Conservation (phyloP, 1,284 basidiomycete genomes). For the Calocybe gambosa region DNA sequence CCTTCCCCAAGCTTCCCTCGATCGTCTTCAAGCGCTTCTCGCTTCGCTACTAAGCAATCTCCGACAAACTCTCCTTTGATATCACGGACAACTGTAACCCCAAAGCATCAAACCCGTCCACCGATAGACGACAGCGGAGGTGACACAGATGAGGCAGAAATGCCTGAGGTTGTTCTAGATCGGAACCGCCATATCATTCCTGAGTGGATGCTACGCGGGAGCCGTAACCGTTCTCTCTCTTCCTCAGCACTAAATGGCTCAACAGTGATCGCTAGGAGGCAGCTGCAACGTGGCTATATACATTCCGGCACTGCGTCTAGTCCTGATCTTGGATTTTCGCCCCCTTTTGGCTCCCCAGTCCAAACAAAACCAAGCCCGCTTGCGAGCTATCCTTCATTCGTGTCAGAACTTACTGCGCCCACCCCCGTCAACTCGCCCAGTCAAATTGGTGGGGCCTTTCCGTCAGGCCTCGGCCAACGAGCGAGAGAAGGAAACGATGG, state of each 20-base stretch:
- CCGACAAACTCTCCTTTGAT: constrained; percentile 23
- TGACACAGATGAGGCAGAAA: constrained; percentile 61
- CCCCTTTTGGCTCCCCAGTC: constrained; percentile 17
- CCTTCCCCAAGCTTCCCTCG: constrained; percentile 22
- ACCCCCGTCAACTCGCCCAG: constrained; percentile 53
- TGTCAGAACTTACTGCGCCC: constrained; percentile 35
- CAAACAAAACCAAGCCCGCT: constrained; percentile 36
- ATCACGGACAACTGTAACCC: constrained; percentile 11
- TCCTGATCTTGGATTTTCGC: constrained; percentile 47
- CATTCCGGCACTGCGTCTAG: constrained; percentile 55
- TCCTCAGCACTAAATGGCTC: constrained; percentile 35
- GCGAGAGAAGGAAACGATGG: constrained; percentile 10
- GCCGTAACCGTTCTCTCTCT: constrained; percentile 47
- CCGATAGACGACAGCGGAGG: constrained; percentile 28
- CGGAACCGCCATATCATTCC: constrained; percentile 95
- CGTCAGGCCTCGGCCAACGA: constrained; percentile 17
- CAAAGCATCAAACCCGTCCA: constrained; percentile 7
- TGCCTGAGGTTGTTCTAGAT: constrained; percentile 88
- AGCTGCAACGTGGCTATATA: constrained; percentile 34
- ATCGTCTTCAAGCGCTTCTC: constrained; percentile 15
- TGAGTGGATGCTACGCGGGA: constrained; percentile 77
- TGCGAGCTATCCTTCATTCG: constrained; percentile 30
- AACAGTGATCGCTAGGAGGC: constrained; percentile 24
- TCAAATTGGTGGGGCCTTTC: constrained; percentile 23
- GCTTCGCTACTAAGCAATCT: constrained; percentile 29